These are phyloP conservation scores for Gaeumannomyces sp. DNA, from an alignment of 2,329 filamentous ascomycete species.

Conservation along the genomic window DNA sequence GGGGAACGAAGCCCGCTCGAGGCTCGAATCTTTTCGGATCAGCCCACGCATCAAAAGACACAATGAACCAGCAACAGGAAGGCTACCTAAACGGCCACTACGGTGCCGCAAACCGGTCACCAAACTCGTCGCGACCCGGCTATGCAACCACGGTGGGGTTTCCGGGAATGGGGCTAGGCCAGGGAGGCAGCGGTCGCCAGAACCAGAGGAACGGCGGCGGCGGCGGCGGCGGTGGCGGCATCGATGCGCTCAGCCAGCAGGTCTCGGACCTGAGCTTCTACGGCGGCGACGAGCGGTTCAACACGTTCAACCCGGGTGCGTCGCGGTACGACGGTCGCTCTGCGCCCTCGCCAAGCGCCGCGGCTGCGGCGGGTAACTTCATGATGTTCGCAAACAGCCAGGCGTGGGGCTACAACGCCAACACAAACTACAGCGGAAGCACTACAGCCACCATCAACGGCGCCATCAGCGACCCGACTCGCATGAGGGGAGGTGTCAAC, in stretches of 20 bases:
- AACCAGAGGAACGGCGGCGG: conserved; percentile 54
- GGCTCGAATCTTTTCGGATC: background rate
- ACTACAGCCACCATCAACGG: conserved; percentile 51
- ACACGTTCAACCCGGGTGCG: conserved; percentile 49
- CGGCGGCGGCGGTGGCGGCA: conserved; percentile 42
- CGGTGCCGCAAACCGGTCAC: conserved; percentile 58
- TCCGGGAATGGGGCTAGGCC: conserved; percentile 16
- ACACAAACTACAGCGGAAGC: conserved; percentile 31
- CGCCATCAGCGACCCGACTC: conserved; percentile 57
- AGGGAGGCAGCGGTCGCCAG: conserved; percentile 52
- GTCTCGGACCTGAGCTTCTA: conserved; percentile 40
- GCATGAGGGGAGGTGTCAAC: conserved; percentile 45
- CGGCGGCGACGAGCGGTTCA: conserved; percentile 64
- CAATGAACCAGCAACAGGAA: conserved; percentile 47
- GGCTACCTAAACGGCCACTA: conserved; percentile 64
- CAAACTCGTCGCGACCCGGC: conserved; percentile 61
- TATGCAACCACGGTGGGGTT: conserved; percentile 50
- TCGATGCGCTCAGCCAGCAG: conserved; percentile 66
- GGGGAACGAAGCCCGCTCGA: background rate
- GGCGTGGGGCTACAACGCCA: conserved; percentile 69
- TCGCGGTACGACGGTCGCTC: conserved; percentile 38
- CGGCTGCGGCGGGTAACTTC: conserved; percentile 35
- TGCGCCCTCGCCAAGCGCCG: conserved; percentile 22
- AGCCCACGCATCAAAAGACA: conserved; percentile 14
- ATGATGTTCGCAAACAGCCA: conserved; percentile 61